Evolutionary conservation across 169 alveolate species (phyloP).

Genomic region (Plasmodium malariae): DNA sequence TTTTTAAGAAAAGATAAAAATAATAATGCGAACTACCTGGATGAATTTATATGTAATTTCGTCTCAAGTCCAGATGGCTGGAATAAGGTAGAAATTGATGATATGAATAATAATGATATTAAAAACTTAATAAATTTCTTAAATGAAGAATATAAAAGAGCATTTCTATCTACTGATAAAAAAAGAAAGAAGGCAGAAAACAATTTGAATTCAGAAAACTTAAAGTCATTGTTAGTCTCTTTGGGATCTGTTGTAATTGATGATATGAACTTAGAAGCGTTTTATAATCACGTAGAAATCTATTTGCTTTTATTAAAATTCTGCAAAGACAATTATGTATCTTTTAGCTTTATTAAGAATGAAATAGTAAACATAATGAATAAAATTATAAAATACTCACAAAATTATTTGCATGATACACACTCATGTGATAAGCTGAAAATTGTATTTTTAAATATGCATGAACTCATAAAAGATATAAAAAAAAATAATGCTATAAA

Average conservation of each 20-base stretch:
- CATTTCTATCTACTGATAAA: conserved; percentile 39
- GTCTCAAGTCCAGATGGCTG: conserved; percentile 32
- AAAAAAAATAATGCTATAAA: conserved; percentile 65
- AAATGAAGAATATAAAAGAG: conserved; percentile 47
- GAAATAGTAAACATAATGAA: conserved; percentile 55
- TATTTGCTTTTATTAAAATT: conserved; percentile 43
- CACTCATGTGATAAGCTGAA: conserved; percentile 43
- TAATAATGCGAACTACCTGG: conserved; percentile 12
- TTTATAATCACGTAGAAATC: conserved; percentile 40
- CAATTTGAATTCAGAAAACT: conserved; percentile 35
- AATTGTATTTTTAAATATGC: conserved; percentile 50
- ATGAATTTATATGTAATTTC: conserved; percentile 25
- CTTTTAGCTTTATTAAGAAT: conserved; percentile 68
- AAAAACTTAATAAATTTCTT: conserved; percentile 40
- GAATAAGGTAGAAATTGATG: conserved; percentile 38
- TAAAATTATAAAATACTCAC: conserved; percentile 48
- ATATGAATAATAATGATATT: conserved; percentile 52
- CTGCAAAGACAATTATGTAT: conserved; percentile 70
- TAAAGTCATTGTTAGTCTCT: conserved; percentile 48
- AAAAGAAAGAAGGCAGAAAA: conserved; percentile 24
- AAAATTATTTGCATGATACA: conserved; percentile 42
- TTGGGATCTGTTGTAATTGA: conserved; percentile 37
- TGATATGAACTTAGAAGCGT: conserved; percentile 41
- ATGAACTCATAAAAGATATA: conserved; percentile 50
- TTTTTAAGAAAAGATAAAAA: conserved; percentile 24